These are phyloP conservation scores for Chrysoporthe austroafricana DNA, from an alignment of 2,329 filamentous ascomycete species.

Conservation along the genomic window DNA sequence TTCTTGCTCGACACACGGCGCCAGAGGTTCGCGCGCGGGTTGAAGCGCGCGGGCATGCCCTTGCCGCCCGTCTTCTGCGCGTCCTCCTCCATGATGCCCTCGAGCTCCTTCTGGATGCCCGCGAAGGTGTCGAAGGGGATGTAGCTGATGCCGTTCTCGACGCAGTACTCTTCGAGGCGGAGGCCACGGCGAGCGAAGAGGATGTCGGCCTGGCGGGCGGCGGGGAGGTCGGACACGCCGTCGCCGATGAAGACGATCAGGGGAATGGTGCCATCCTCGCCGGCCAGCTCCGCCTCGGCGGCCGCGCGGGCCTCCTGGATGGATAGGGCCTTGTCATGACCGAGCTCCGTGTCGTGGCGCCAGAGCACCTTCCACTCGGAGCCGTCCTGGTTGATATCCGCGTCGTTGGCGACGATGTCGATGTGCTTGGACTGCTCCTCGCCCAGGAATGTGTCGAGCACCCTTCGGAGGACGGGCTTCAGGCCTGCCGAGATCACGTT, in stretches of 20 bases:
- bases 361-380: constrained; percentile 68
- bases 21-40: constrained; percentile 72
- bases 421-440: constrained; percentile 62
- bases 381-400: constrained; percentile 60
- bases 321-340: constrained; percentile 69
- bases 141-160: constrained; percentile 63
- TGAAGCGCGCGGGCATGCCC: constrained; percentile 64
- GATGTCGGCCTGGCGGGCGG: constrained; percentile 68
- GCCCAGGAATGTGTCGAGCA: constrained; percentile 68
- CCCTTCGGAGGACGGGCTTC: constrained; percentile 64
- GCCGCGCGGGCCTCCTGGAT: constrained; percentile 63
- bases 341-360: constrained; percentile 66
- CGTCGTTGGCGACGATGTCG: constrained; percentile 71
- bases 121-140: constrained; percentile 68
- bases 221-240: constrained; percentile 69
- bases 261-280: constrained; percentile 64
- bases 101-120: constrained; percentile 65
- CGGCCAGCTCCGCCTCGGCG: constrained; percentile 57
- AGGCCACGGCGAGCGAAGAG: constrained; percentile 69
- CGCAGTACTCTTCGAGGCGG: constrained; percentile 67
- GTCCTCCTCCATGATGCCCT: constrained; percentile 61
- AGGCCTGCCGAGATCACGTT: constrained; percentile 71
- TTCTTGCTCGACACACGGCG: constrained; percentile 62
- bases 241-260: constrained; percentile 73
- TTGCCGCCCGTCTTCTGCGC: constrained; percentile 62